Base-by-base conservation (phyloP, 164 flowering plant genomes). In the Chimonanthus praecox region DNA sequence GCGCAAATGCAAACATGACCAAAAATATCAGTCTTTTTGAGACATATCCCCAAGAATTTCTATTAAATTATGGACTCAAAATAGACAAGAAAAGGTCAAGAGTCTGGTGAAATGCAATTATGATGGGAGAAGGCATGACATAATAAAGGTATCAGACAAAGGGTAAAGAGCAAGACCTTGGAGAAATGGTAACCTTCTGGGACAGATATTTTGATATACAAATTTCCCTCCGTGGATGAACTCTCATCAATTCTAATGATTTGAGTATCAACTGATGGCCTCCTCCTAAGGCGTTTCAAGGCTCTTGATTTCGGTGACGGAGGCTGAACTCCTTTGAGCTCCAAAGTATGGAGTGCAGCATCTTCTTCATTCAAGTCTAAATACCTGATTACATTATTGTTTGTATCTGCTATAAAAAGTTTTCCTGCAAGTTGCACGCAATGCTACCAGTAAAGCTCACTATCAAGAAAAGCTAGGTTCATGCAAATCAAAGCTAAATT, bases 111-210 rank as follows among this genome's bases (percentile, higher is more conserved):
- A 63, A 58, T 58, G 61, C 4, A 58, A 10, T 13, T 10, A 58
- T 10, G 61, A 10, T 58, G 16, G 16, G 43, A 63, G 7, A 63
- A 63, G 8, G 65, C 65, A 63, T 45, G 69, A 10, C 11, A 4
- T 5, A 15, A 6, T 45, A 66, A 66, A 66, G 49, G 21, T n/a
- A 46, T 18, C 47, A 8, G 47, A 16, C 60, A 10, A 44, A 44
- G 13, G 65, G 61, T 62, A 60, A 63, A 74, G 74, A 75, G 73
- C 13, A 61, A 65, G 78, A 94, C 99, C 97, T 94, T 94, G 18
- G 99, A 94, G 78, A 94, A 92, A 87, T 94, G 99, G 78, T 87
- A 94, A 47, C 87, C 97, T 78, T 84, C 85, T 7, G 97, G 97
- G 64, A 94, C 80, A 58, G 92, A 86, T 77, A 94, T 85, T 69